Percentiles rank a stretch among this genome's conserved stretches.
These are phyloP conservation scores for Ceratocystis papillata DNA, from an alignment of 2,329 filamentous ascomycete species.

Conservation along the genomic window DNA sequence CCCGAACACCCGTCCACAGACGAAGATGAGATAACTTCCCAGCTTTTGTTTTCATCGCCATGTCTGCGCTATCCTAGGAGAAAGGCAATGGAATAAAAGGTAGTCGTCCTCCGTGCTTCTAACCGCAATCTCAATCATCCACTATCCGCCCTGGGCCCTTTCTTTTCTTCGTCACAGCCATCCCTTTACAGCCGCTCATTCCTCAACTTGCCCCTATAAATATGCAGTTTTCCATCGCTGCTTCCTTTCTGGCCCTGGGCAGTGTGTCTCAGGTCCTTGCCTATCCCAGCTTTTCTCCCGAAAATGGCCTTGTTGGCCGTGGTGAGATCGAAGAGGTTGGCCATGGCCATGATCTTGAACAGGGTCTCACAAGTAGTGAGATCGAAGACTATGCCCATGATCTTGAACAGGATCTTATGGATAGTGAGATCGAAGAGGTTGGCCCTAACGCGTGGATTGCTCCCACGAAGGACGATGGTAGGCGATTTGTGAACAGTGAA, in stretches of 20 bases:
- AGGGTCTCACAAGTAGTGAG: too few species aligned
- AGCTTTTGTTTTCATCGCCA: neutral
- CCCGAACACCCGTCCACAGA: neutral
- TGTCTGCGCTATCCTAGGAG: neutral
- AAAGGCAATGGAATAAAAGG: neutral
- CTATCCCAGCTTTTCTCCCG: neutral
- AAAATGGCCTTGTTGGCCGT: neutral
- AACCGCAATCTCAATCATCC: neutral
- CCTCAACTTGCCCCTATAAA: neutral
- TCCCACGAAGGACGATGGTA: constrained; percentile 18
- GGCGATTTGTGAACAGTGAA: neutral
- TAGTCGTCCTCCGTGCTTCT: neutral
- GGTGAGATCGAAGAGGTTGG: too few species aligned
- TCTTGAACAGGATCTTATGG: neutral
- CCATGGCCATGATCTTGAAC: too few species aligned
- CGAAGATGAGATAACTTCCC: neutral
- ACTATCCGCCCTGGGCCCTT: neutral
- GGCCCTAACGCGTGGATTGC: constrained; percentile 21
- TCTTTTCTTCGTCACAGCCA: neutral
- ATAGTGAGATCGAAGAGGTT: neutral
- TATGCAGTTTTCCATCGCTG: constrained; percentile 17
- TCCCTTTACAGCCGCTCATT: neutral
- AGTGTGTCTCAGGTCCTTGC: constrained; percentile 20
- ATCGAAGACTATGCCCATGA: neutral
- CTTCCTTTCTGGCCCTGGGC: constrained; percentile 17